Base-by-base conservation (phyloP, 2,329 filamentous ascomycete genomes). In the Colletotrichum abscissum region DNA sequence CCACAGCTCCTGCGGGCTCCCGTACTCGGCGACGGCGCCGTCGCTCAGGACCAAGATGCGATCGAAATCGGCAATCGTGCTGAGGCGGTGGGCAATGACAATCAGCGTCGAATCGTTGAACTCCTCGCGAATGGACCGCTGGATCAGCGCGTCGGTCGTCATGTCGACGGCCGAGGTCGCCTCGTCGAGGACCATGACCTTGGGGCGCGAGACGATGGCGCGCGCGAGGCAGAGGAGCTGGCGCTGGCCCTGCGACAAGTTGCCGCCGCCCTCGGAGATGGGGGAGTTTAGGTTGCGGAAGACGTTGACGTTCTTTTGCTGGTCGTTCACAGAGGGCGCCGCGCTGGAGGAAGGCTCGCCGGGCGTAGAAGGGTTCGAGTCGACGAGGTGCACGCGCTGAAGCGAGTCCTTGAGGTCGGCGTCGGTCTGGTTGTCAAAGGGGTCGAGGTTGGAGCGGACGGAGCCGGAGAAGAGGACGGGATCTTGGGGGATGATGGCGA, bases 391-490 rank as follows among this genome's bases (percentile, higher is more conserved):
- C 6, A 95, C 93, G 7, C 93, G 89, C 54, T 88, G 85, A 1
- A 97, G 86, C 0, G 91, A 92, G 76, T 94, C 92, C 49, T 88
- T 87, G 4, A 97, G 88, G 77, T 93, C 92, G 1, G 84, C 85
- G 75, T 96, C 93, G 1, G 86, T 88, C 78, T 94, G 90, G 73
- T 93, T 86, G 67, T 92, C 86, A 77, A 95, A 95, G 0, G 94
- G 92, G 78, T 97, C 94, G 5, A 97, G 87, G 78, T 96, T 96
- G 56, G 88, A 91, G 55, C 94, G 88, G 24, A 97, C 85, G 0
- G 93, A 95, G 26, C 94, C 94, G 1, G 92, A 94, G 83, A 97
- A 96, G 7, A 97, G 87, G 1, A 95, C 93, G 0, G 94, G 94
- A 76, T 96, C 94, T 82, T 95, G 76, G 1, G 94, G 94, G 67